A percentile compares a stretch with the other conserved stretches of the same genome.
phyloP scores from a whole-genome alignment of 2,329 filamentous ascomycete species.

The Stagonosporopsis tanaceti region DNA sequence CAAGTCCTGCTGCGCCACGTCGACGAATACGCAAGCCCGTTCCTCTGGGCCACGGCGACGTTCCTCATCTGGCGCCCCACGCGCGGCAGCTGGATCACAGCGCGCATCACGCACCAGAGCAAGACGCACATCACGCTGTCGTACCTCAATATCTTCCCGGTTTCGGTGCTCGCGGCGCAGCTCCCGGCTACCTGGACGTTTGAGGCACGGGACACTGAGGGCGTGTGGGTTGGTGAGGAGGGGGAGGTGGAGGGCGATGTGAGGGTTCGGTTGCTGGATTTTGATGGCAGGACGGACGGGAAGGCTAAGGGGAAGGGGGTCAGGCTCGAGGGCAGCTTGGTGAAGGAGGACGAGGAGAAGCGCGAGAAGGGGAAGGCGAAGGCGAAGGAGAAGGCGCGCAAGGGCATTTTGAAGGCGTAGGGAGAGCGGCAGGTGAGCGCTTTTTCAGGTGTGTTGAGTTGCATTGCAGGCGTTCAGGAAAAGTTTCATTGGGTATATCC shows the following conservation, averaged over 20 bases:
- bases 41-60: slow-evolving; percentile 87
- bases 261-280: slow-evolving; percentile 71
- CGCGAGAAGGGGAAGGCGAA: slow-evolving; percentile 33
- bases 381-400: slow-evolving; percentile 10
- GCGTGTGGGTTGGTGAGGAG: slow-evolving; percentile 76
- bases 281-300: slow-evolving; percentile 72
- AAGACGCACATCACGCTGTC: slow-evolving; percentile 89
- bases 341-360: slow-evolving; percentile 72
- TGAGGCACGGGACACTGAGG: slow-evolving; percentile 56
- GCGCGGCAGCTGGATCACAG: slow-evolving; percentile 77
- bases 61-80: slow-evolving; percentile 83
- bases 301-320: slow-evolving; percentile 76
- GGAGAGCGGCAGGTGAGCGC: background rate
- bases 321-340: slow-evolving; percentile 87
- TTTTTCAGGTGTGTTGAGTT: background rate
- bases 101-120: slow-evolving; percentile 83
- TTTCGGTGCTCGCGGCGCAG: slow-evolving; percentile 78
- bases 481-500: slow-evolving; percentile 13
- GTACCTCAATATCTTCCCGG: slow-evolving; percentile 91
- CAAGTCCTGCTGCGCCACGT: slow-evolving; percentile 32
- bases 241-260: slow-evolving; percentile 61
- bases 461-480: slow-evolving; percentile 11
- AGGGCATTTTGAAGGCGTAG: slow-evolving; percentile 13
- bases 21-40: slow-evolving; percentile 82
- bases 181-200: slow-evolving; percentile 84